phyloP scores from a whole-genome alignment of 2,329 filamentous ascomycete genomes.

The Magnaporthiopsis poae region DNA sequence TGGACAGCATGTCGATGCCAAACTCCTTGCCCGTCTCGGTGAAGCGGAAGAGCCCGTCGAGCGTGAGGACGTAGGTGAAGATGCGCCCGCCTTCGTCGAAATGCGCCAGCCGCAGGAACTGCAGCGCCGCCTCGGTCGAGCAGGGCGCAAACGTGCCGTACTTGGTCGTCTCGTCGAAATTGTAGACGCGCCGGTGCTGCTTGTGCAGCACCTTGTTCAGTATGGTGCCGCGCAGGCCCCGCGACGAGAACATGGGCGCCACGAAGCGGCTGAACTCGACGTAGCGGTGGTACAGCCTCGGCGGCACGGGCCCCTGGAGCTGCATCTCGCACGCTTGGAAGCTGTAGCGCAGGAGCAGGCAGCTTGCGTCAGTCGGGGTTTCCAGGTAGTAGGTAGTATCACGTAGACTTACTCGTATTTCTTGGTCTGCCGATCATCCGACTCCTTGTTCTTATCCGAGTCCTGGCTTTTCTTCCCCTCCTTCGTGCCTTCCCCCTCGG shows the following conservation, averaged over 20 bases:
- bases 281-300: constrained; percentile 76
- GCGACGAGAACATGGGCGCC: constrained; percentile 73
- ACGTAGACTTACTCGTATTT: constrained; percentile 59
- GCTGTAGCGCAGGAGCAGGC: constrained; percentile 31
- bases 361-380: constrained; percentile 8
- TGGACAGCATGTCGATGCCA: constrained; percentile 82
- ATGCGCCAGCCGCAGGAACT: constrained; percentile 78
- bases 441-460: not conserved
- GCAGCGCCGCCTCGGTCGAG: constrained; percentile 59
- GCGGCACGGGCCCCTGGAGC: constrained; percentile 70
- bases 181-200: constrained; percentile 82
- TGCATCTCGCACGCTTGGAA: constrained; percentile 93
- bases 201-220: constrained; percentile 80
- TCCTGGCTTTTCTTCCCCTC: constrained; percentile 28
- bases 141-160: constrained; percentile 59
- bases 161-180: constrained; percentile 68
- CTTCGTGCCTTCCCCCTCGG: constrained; percentile 12
- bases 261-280: constrained; percentile 90
- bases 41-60: constrained; percentile 79
- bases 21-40: constrained; percentile 95
- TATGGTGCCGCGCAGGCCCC: constrained; percentile 67
- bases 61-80: constrained; percentile 83
- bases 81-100: constrained; percentile 77
- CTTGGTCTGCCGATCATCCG: constrained; percentile 31
- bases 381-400: too few relatives aligned